Base-by-base conservation (phyloP, 331 rosid genomes). In the Ulmus americana region DNA sequence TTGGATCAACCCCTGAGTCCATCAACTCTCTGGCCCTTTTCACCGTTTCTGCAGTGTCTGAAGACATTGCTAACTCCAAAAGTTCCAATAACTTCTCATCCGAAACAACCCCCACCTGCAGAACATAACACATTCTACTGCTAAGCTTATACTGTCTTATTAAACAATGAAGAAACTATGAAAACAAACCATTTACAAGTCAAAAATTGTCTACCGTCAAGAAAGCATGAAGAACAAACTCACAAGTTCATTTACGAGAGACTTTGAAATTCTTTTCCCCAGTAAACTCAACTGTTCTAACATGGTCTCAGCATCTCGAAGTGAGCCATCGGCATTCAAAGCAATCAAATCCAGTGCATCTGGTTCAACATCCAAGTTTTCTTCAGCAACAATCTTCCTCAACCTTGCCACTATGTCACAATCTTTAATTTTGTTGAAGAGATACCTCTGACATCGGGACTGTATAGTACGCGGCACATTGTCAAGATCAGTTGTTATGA, bases 221-320 rank as follows among this genome's bases (percentile, higher is more conserved):
- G 64, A 55, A 73, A 69, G 48, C 66, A 44, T 61, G 15, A 44
- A 38, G 52, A 55, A 63, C 47, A 80, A 72, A 85, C 99, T 87
- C 77, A 94, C 99, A 59, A 94, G 90, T 82, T 94, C 99, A 71
- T 94, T 94, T 70, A 90, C 99, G 42, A 94, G 99, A 73, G 95
- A 81, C 18, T 86, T 79, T 8, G 96, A 87, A 62, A 94, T 85
- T 81, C 85, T 84, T 78, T 94, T 87, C 28, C 97, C 99, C 70
- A 94, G 79, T 80, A 94, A 87, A 75, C 97, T 87, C 80, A 94
- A 84, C 66, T 94, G 99, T 65, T 94, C 99, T 61, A 94, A 71
- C 95, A 90, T 94, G 47, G 97, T 94, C 86, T 90, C 99, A 44
- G 97, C 97, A 63, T 94, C 99, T 67, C 95, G 84, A 82, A 94